Evolutionary conservation across 1,284 basidiomycete genomes (phyloP).

Genomic region (Moesziomyces globuligerus): DNA sequence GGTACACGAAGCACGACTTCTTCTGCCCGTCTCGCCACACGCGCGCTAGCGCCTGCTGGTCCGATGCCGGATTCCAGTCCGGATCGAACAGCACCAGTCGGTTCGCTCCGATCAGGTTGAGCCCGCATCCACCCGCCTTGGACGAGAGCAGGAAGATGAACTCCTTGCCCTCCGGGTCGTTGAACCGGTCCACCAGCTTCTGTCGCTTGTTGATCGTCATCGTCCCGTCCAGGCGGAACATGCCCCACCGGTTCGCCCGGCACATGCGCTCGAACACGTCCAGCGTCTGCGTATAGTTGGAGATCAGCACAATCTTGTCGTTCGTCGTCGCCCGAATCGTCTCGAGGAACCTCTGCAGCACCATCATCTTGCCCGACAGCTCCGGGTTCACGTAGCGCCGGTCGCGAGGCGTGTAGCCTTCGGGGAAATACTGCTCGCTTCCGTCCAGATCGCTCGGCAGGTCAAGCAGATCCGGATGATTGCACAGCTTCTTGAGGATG

Average conservation of each 20-base stretch:
- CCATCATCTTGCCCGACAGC: slow-evolving; percentile 75
- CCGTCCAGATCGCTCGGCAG: slow-evolving; percentile 87
- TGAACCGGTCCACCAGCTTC: slow-evolving; percentile 97
- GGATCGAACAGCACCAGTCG: slow-evolving; percentile 96
- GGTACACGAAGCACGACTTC: slow-evolving; percentile 92
- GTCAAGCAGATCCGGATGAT: slow-evolving; percentile 93
- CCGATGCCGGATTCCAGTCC: slow-evolving; percentile 98
- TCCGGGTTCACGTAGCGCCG: slow-evolving; percentile 56
- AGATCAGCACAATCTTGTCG: slow-evolving; percentile 98
- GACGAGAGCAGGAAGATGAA: slow-evolving; percentile 97
- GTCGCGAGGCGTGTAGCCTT: slow-evolving; percentile 76
- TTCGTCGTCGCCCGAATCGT: slow-evolving; percentile 66
- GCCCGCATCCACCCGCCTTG: slow-evolving; percentile 97
- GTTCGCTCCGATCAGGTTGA: slow-evolving; percentile 98
- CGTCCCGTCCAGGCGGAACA: slow-evolving; percentile 90
- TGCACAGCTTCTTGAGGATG: slow-evolving; percentile 95
- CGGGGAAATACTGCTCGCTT: slow-evolving; percentile 83
- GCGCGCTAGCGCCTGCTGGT: slow-evolving; percentile 96
- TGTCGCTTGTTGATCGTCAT: slow-evolving; percentile 95
- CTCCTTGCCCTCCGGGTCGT: slow-evolving; percentile 92
- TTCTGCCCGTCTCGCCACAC: slow-evolving; percentile 99
- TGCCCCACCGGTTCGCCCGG: slow-evolving; percentile 78
- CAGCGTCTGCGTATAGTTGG: slow-evolving; percentile 97
- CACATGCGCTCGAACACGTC: slow-evolving; percentile 74
- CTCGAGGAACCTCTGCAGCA: slow-evolving; percentile 76